Evolutionary conservation across 225 moss, liverwort and hornwort species (phyloP).

Genomic region (Asterella californica): DNA sequence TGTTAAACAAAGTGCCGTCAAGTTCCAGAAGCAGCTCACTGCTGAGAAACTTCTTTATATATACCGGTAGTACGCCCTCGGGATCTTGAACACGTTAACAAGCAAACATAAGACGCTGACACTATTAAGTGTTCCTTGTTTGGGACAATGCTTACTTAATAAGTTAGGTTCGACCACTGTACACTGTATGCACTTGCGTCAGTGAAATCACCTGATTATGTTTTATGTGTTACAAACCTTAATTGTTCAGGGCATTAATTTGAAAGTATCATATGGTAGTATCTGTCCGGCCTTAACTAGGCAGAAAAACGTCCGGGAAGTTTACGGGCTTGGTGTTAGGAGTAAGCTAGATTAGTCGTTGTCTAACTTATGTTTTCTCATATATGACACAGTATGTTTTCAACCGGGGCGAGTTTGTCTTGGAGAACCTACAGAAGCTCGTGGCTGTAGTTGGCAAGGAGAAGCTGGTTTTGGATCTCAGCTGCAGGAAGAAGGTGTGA

Average conservation of each 20-base stretch:
- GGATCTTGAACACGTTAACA: too few relatives aligned
- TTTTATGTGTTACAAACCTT: neutral
- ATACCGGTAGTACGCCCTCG: too few relatives aligned
- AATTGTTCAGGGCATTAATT: neutral
- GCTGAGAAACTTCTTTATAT: too few relatives aligned
- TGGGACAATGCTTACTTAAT: too few relatives aligned
- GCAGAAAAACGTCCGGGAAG: neutral
- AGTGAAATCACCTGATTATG: neutral
- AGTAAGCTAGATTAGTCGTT: neutral
- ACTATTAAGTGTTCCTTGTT: too few relatives aligned
- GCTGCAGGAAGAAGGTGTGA: constrained; percentile 80
- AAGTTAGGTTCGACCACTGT: too few relatives aligned
- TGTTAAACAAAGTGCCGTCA: too few relatives aligned
- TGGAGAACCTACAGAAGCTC: constrained; percentile 62
- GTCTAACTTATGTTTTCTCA: neutral
- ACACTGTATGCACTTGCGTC: neutral
- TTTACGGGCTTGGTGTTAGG: neutral
- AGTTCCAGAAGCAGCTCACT: too few relatives aligned
- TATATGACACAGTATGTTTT: constrained; percentile 75
- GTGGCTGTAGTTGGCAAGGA: constrained; percentile 63
- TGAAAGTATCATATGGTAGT: neutral
- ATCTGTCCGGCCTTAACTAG: neutral
- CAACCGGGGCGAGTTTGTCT: constrained; percentile 77
- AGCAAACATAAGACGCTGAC: too few relatives aligned
- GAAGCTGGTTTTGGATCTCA: constrained; percentile 84